phyloP scores from a whole-genome alignment of 441 rosid species.

The Erysimum cheiri region DNA sequence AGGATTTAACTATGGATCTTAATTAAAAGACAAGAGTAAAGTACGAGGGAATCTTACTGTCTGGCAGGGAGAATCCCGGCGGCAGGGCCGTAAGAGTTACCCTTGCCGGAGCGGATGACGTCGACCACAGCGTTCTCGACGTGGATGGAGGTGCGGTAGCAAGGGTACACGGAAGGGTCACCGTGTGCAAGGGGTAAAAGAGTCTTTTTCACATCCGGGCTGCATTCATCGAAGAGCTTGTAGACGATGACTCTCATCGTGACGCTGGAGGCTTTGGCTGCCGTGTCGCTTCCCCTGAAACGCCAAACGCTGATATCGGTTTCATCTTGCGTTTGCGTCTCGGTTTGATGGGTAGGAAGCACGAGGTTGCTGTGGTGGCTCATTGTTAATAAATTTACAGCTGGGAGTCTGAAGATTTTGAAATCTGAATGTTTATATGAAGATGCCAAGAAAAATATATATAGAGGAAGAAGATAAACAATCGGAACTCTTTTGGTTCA shows the following conservation, averaged over 20 bases:
- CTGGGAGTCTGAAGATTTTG: neutral
- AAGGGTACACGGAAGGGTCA: conserved; percentile 61
- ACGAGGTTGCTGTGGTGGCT: conserved; percentile 25
- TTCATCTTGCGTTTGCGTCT: conserved; percentile 21
- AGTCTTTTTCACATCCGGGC: conserved; percentile 39
- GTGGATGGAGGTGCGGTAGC: conserved; percentile 48
- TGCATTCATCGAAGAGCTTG: conserved; percentile 39
- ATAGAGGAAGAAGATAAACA: conserved; percentile 15
- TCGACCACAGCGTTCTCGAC: conserved; percentile 57
- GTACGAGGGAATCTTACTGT: conserved; percentile 41
- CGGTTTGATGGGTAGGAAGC: conserved; percentile 19
- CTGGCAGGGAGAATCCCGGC: conserved; percentile 55
- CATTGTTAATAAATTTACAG: conserved; percentile 19
- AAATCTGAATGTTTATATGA: conserved; percentile 15
- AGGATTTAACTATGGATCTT: neutral
- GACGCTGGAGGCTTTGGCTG: conserved; percentile 36
- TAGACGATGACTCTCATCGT: conserved; percentile 43
- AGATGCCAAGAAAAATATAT: neutral
- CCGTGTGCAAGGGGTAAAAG: conserved; percentile 58
- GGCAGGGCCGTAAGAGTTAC: conserved; percentile 51
- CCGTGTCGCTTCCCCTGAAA: conserved; percentile 44
- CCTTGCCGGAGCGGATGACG: conserved; percentile 50
- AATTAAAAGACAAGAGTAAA: neutral
- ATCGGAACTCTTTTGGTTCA: conserved; percentile 3
- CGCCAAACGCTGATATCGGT: conserved; percentile 36